Evolutionary conservation across 2,329 filamentous ascomycete species (phyloP).

Genomic region (Botryotinia calthae): DNA sequence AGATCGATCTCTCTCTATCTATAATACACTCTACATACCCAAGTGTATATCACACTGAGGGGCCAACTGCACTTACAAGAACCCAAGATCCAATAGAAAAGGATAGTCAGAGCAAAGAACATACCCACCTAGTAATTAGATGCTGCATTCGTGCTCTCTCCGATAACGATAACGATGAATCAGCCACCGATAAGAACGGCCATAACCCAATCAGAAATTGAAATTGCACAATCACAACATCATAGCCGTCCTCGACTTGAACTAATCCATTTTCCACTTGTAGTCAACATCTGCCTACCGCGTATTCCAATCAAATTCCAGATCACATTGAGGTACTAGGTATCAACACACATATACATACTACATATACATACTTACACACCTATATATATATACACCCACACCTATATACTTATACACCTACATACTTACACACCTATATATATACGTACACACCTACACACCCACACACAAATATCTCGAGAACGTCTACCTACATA

Average conservation of each 20-base stretch:
- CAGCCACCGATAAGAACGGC: background rate
- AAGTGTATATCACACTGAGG: too few relatives aligned
- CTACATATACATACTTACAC: too few relatives aligned
- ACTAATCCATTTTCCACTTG: background rate
- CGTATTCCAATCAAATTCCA: background rate
- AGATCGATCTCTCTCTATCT: background rate
- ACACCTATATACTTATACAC: too few relatives aligned
- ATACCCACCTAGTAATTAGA: too few relatives aligned
- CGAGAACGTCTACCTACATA: background rate
- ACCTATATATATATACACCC: background rate
- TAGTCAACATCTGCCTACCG: too few relatives aligned
- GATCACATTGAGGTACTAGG: background rate
- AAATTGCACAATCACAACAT: background rate
- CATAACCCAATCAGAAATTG: background rate
- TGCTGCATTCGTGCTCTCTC: background rate
- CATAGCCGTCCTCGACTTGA: background rate
- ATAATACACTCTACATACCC: background rate
- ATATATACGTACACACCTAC: background rate
- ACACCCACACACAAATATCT: background rate
- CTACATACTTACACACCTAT: background rate
- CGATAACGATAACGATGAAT: conserved; percentile 10
- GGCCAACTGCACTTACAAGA: background rate
- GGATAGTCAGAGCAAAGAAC: too few relatives aligned
- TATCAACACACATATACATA: background rate
- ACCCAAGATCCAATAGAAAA: background rate